Conservation (phyloP, 805 yeast species). For the Nakazawaea molendinolei region DNA sequence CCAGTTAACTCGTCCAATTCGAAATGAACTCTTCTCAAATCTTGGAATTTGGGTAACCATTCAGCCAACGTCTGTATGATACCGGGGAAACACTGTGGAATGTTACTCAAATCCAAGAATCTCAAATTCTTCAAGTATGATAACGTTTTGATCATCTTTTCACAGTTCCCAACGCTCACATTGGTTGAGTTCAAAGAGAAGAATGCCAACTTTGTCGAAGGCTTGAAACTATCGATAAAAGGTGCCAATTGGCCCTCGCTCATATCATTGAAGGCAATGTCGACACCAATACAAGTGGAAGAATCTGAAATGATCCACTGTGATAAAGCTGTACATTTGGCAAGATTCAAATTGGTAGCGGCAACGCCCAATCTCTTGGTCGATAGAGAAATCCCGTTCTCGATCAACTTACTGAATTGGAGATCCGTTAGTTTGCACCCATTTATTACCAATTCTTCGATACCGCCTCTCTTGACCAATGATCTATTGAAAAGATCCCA, state of each 20-base stretch:
- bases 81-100: conserved; percentile 46
- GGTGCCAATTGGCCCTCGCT: conserved; percentile 40
- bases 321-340: conserved; percentile 35
- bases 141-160: conserved; percentile 31
- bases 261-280: conserved; percentile 48
- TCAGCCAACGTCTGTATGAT: conserved; percentile 37
- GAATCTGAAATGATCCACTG: conserved; percentile 39
- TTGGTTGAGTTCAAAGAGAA: conserved; percentile 48
- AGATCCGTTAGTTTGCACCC: conserved; percentile 44
- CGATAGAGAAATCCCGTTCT: conserved; percentile 31
- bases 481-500: conserved; percentile 44
- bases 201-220: conserved; percentile 33
- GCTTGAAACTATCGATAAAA: conserved; percentile 34
- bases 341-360: conserved; percentile 36
- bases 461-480: conserved; percentile 39
- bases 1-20: conserved; percentile 45
- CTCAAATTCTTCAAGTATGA: conserved; percentile 33
- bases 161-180: conserved; percentile 30
- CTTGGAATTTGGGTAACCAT: conserved; percentile 37
- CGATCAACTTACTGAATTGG: conserved; percentile 34
- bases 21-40: conserved; percentile 44
- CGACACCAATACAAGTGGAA: conserved; percentile 47
- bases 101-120: conserved; percentile 47
- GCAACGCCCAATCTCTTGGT: conserved; percentile 52
- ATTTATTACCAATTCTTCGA: conserved; percentile 51